Evolutionary conservation across 768 basidiomycete genomes (phyloP).

Genomic region (Roridomyces roridus): DNA sequence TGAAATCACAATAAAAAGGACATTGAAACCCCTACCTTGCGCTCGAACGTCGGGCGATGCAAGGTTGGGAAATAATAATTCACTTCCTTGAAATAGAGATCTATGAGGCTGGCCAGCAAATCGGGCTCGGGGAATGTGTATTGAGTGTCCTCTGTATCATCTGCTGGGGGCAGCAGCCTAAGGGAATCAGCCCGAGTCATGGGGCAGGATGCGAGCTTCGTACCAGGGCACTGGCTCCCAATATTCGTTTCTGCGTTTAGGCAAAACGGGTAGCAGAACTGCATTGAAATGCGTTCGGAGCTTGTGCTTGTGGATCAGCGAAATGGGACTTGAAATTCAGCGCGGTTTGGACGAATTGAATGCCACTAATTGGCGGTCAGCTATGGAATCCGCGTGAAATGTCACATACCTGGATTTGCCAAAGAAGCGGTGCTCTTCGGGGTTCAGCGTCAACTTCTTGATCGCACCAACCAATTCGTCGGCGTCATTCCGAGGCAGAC

Average conservation of each 20-base stretch:
- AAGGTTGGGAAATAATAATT: constrained; percentile 70
- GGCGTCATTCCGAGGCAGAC: constrained; percentile 43
- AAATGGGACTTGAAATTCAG: constrained; percentile 54
- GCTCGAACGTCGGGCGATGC: constrained; percentile 74
- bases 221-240: constrained; percentile 47
- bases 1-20: no score
- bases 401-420: constrained; percentile 43
- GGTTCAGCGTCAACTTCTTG: constrained; percentile 44
- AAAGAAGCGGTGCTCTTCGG: constrained; percentile 51
- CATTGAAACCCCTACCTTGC: constrained; percentile 24
- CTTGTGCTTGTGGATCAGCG: constrained; percentile 8
- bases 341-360: constrained; percentile 59
- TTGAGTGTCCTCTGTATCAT: constrained; percentile 31
- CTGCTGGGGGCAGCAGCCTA: constrained; percentile 15
- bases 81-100: constrained; percentile 49
- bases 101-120: constrained; percentile 59
- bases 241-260: constrained; percentile 50
- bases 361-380: constrained; percentile 40
- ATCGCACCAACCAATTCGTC: constrained; percentile 35
- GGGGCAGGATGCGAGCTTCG: constrained; percentile 8
- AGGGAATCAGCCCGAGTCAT: not conserved
- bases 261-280: constrained; percentile 20
- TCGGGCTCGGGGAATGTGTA: constrained; percentile 60
- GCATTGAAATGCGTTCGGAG: no score
- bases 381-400: no score